Conservation (phyloP, 2,329 filamentous ascomycete genomes). For the Xylaria sp. region DNA sequence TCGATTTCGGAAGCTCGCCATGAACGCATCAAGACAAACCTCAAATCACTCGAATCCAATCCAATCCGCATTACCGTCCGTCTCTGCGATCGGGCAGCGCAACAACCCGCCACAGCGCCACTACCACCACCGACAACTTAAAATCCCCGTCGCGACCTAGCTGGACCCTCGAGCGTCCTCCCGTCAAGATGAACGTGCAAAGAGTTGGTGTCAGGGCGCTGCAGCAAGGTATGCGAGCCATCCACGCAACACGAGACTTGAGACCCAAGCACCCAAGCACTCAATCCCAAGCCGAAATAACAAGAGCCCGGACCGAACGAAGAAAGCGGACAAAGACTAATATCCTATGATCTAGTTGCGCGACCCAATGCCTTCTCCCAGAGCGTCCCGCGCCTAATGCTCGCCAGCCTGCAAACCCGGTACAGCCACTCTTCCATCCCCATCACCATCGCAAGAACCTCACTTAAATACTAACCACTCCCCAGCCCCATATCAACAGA, state of each 20-base stretch:
- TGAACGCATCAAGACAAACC: constrained; percentile 36
- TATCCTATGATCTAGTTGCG: constrained; percentile 43
- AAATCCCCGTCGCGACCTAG: no score
- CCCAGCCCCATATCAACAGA: constrained; percentile 62
- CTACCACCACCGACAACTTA: no score
- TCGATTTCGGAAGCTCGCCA: constrained; percentile 16
- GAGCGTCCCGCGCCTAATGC: constrained; percentile 53
- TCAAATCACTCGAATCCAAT: constrained; percentile 12
- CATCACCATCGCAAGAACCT: background rate
- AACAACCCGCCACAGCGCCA: background rate
- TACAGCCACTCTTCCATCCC: constrained; percentile 39
- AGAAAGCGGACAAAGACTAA: constrained; percentile 20
- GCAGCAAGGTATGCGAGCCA: constrained; percentile 57
- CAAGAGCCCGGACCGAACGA: background rate
- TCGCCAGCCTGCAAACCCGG: constrained; percentile 55
- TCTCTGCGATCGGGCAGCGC: background rate
- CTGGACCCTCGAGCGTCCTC: background rate
- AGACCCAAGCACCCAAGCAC: background rate
- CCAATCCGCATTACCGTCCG: background rate
- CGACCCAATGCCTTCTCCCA: constrained; percentile 53
- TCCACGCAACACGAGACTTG: background rate
- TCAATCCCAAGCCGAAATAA: background rate
- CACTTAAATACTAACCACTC: constrained; percentile 4
- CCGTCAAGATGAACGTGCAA: constrained; percentile 57
- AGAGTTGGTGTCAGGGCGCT: constrained; percentile 63